A percentile compares a stretch with the other conserved stretches of the same genome.
Conservation (phyloP, 2,329 filamentous ascomycete species). For the Truncatella angustata region DNA sequence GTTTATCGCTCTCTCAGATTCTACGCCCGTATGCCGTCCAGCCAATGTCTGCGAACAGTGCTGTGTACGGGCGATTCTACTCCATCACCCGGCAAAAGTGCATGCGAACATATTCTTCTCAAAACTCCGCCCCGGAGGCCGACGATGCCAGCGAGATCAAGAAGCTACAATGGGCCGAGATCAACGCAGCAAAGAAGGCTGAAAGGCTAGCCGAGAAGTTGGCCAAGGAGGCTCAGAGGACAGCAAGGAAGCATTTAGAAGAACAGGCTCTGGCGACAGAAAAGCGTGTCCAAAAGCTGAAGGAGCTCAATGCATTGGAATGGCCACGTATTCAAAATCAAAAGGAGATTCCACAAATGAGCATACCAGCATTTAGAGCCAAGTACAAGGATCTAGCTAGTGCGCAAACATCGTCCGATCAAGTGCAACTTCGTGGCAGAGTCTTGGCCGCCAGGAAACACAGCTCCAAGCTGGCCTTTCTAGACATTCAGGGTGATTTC, state of each 20-base stretch:
- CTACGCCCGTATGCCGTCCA: slow-evolving; percentile 55
- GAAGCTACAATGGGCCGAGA: background rate
- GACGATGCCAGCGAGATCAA: background rate
- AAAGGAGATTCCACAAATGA: slow-evolving; percentile 30
- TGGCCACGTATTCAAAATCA: slow-evolving; percentile 52
- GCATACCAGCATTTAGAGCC: slow-evolving; percentile 34
- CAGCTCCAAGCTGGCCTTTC: slow-evolving; percentile 78
- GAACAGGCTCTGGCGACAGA: slow-evolving; percentile 15
- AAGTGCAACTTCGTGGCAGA: slow-evolving; percentile 30
- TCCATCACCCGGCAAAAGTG: slow-evolving; percentile 27
- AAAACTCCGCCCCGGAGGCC: background rate
- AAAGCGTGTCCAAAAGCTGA: slow-evolving; percentile 51
- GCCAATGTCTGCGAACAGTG: slow-evolving; percentile 32
- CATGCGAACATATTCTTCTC: background rate
- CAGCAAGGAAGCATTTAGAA: slow-evolving; percentile 10
- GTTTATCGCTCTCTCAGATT: slow-evolving; percentile 43
- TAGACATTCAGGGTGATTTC: slow-evolving; percentile 75
- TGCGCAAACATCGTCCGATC: slow-evolving; percentile 19
- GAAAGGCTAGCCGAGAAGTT: background rate
- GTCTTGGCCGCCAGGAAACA: slow-evolving; percentile 27
- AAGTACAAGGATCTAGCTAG: slow-evolving; percentile 27
- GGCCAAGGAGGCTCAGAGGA: slow-evolving; percentile 11
- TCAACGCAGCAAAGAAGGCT: background rate
- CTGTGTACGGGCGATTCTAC: slow-evolving; percentile 50
- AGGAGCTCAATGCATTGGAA: slow-evolving; percentile 44